Conservation (phyloP, 23 red algal species). For the Gracilaria domingensis region DNA sequence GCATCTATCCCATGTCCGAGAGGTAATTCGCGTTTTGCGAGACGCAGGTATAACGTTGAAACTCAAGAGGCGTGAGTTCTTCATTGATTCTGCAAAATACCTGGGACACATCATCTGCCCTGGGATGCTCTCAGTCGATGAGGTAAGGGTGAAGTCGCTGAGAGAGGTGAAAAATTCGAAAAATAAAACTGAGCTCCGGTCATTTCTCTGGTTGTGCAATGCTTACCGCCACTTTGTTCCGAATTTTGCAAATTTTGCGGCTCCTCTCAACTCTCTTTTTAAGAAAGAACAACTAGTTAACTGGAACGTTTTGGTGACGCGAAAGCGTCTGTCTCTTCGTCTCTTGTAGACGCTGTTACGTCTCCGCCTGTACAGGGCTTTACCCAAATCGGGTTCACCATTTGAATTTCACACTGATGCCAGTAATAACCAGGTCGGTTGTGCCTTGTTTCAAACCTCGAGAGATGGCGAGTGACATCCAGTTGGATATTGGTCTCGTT, state of each 20-base stretch:
- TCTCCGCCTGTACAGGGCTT: not conserved
- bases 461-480: not conserved
- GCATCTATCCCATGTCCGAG: constrained; percentile 26
- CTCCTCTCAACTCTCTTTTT: constrained; percentile 6
- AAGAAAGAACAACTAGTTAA: not conserved
- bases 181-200: constrained; percentile 1
- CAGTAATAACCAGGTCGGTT: not conserved
- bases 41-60: constrained; percentile 33
- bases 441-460: not conserved
- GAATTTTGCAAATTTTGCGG: constrained; percentile 22
- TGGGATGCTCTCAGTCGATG: constrained; percentile 5
- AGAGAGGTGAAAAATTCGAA: not conserved
- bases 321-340: constrained; percentile 5
- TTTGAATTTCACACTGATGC: too few relatives aligned
- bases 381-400: too few relatives aligned
- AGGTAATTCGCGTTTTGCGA: constrained; percentile 17
- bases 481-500: constrained; percentile 21
- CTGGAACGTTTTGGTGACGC: not conserved
- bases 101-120: constrained; percentile 26
- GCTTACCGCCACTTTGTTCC: constrained; percentile 13
- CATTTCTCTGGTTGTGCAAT: not conserved
- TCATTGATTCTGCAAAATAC: constrained; percentile 23
- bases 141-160: constrained; percentile 18
- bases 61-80: constrained; percentile 24
- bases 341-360: not conserved